A percentile compares a stretch with the other conserved stretches of the same genome.
These are phyloP conservation scores for Neofusicoccum sp. DNA, from an alignment of 2,329 filamentous ascomycete genomes.

Conservation along the genomic window DNA sequence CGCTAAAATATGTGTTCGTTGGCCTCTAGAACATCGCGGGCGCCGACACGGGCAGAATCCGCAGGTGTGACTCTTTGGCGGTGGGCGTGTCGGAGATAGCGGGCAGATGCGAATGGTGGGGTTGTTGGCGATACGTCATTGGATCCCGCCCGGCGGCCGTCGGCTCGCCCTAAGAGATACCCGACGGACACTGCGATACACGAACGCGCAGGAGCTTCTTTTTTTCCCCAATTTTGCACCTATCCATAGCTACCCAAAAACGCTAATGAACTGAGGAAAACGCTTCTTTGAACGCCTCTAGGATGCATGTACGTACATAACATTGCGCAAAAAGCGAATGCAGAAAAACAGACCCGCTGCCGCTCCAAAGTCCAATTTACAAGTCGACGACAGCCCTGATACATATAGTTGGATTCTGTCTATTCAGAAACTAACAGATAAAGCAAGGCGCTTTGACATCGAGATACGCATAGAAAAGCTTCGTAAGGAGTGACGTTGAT, in stretches of 20 bases:
- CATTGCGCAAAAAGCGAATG: neutral
- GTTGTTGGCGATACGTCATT: slow-evolving; percentile 2
- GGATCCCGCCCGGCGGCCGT: neutral
- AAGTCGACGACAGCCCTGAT: neutral
- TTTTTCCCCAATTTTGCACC: neutral
- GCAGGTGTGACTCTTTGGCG: neutral
- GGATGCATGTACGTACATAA: slow-evolving; percentile 1
- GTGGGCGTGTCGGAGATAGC: slow-evolving; percentile 10
- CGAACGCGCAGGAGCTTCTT: neutral
- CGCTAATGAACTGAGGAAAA: neutral
- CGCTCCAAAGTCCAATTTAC: neutral
- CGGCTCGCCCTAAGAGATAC: neutral
- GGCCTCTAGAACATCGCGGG: neutral
- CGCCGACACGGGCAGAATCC: neutral
- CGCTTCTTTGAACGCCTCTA: slow-evolving; percentile 7
- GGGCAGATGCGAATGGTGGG: slow-evolving; percentile 1
- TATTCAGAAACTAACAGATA: neutral
- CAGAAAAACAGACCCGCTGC: neutral
- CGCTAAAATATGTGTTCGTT: neutral
- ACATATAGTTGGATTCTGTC: neutral
- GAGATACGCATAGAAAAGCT: neutral
- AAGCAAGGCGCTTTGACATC: neutral
- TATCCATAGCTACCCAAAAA: neutral
- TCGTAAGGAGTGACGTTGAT: neutral
- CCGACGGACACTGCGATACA: neutral